Base-by-base conservation (phyloP, 1,284 basidiomycete species). In the Tetrapyrgos nigripes region DNA sequence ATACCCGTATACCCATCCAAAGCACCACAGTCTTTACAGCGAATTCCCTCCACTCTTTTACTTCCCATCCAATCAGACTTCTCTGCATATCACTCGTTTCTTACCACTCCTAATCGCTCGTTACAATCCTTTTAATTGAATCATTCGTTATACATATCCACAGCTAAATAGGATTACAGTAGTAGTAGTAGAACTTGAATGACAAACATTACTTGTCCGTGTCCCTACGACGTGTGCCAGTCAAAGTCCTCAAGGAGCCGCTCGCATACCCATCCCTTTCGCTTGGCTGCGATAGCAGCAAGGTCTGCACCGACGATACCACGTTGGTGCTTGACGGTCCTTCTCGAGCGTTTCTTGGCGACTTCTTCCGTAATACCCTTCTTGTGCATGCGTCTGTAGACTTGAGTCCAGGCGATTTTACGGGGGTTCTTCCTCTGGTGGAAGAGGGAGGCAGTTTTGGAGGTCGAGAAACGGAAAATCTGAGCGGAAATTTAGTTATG, bases 331-430 rank as follows among this genome's bases (percentile, higher is more conserved):
- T 99, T 99, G 74, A 98, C 94, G 65, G 94, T 96, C 79, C 92
- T 91, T 79, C 96, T 93, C 60, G 93, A 94, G 70, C 96, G 93
- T 86, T 97, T 98, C 95, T 98, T 99, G 74, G 96, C 94, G 57
- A 96, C 91, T 80, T 99, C 97, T 83, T 99, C 97, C 55, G 96
- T 96, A 77, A 99, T 88, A 78, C 96, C 97, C 92, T 99, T 99
- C 90, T 97, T 98, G 89, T 99, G 97, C 91, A 98, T 96, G 71
- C 95, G 92, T 70, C 97, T 93, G 89, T 94, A 99, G 61, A 96
- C 90, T 73, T 88, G 84, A 61, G 97, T 99, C 97, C 97, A 99
- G 66, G 97, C 93, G 80, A 99, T 96, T 90, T 99, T 98, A 77
- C 97, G 94, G 57, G 97, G 97, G 87, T 99, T 99, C 86, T 99